Percentiles rank a stretch among this genome's conserved stretches.
phyloP scores from a whole-genome alignment of 2,329 filamentous ascomycete species.

The Apiospora rasikravindrae region DNA sequence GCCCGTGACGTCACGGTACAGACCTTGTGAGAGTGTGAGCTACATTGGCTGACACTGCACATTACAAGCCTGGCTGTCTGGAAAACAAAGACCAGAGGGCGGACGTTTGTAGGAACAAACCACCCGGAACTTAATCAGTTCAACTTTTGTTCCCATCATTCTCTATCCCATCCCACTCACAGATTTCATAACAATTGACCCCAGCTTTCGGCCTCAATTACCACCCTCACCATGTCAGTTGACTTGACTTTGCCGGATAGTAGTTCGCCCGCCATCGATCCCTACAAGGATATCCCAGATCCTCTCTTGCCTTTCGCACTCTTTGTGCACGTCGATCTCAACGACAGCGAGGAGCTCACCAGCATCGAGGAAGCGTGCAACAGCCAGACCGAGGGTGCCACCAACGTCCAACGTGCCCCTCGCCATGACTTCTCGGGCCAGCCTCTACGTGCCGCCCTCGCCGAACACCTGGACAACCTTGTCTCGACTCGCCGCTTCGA shows the following conservation, averaged over 20 bases:
- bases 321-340: conserved; percentile 10
- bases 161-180: background rate
- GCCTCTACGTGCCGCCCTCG: conserved; percentile 1
- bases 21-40: too few relatives aligned
- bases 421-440: background rate
- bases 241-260: conserved; percentile 9
- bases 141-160: background rate
- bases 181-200: background rate
- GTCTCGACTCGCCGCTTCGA: conserved; percentile 3
- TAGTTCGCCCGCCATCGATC: conserved; percentile 8
- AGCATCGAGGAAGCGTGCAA: conserved; percentile 4
- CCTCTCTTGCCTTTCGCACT: conserved; percentile 3
- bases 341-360: background rate
- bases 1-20: too few relatives aligned
- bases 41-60: too few relatives aligned
- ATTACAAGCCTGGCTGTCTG: too few relatives aligned
- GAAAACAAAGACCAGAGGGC: background rate
- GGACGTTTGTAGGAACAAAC: background rate
- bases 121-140: background rate
- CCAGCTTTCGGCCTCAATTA: background rate
- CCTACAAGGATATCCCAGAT: conserved; percentile 8
- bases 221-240: background rate
- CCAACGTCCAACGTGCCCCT: background rate
- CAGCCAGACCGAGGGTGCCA: background rate
- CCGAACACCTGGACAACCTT: background rate